Evolutionary conservation across 805 yeast genomes (phyloP), one percentile per base, ranked within the genome.

Genomic region (Pichia pseudocactophila): DNA sequence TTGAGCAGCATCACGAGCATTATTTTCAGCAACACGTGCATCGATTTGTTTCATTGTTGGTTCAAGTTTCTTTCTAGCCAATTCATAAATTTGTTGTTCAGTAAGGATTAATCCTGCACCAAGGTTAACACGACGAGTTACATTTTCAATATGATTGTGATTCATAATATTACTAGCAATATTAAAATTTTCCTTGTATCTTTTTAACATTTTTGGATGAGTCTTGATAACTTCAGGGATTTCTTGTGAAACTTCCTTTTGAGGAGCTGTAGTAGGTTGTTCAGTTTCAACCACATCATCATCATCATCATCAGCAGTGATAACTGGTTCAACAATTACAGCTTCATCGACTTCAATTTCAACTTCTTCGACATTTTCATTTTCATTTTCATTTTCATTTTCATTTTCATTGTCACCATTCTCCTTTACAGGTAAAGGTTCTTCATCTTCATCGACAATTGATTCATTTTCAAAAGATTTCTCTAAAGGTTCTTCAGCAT

Each of bases 21-120:
- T 64, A 47, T 66, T 69, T 35, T 57, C 50, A 19, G 61, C 59
- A 37, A 74, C 80, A 46, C 71, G 70, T 25, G 67, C 71, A 52
- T 74, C 71, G 54, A 75, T 74, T 48, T 59, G 64, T 36, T 69
- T 65, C 53, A 75, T 61, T 31, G 74, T 70, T 5, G 81, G 81
- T 28, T 74, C 72, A 31, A 75, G 76, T 49, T 80, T 66, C 48
- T 63, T 64, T 32, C 72, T 70, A 18, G 80, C 80, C 53, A 75
- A 70, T 39, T 66, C 80, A 50, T 73, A 63, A 47, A 75, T 68
- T 56, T 74, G 77, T 42, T 69, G 70, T 50, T 75, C 77, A 36
- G 80, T 70, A 64, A 75, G 63, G 37, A 55, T 63, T 55, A 74
- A 64, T 16, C 80, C 80, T 36, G 72, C 68, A 42, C 81, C 81